Conservation (phyloP, 805 yeast genomes). For the Monosporozyma siamensis region DNA sequence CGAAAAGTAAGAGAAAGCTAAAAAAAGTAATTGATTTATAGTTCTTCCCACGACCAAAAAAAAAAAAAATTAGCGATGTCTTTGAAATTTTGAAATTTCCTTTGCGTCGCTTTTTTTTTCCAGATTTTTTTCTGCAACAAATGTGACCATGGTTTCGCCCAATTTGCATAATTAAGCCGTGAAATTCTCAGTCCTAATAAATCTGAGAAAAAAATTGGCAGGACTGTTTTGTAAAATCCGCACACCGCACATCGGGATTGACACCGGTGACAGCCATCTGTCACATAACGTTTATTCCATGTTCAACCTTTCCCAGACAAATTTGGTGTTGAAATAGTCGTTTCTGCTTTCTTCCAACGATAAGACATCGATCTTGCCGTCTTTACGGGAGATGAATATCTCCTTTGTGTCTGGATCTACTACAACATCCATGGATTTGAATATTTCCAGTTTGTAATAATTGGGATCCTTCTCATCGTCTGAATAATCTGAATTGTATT, state of each 20-base stretch:
- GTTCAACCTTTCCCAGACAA: constrained; percentile 56
- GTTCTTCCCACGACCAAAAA: not conserved
- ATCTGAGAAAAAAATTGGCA: not conserved
- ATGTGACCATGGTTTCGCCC: constrained; percentile 22
- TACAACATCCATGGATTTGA: constrained; percentile 49
- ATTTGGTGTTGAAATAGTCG: constrained; percentile 62
- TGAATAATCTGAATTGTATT: not conserved
- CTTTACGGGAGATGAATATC: constrained; percentile 35
- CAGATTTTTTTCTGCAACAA: constrained; percentile 14
- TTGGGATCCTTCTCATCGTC: constrained; percentile 12
- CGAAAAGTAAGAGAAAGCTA: constrained; percentile 1
- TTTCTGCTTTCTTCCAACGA: constrained; percentile 46
- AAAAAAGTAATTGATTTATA: not conserved
- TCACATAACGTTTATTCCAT: not conserved
- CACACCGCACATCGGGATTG: too few relatives aligned
- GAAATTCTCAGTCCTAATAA: constrained; percentile 14
- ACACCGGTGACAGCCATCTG: too few relatives aligned
- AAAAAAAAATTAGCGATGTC: constrained; percentile 3
- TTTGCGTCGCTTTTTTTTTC: constrained; percentile 10
- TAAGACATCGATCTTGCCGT: constrained; percentile 40
- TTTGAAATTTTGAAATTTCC: constrained; percentile 1
- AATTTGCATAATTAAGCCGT: constrained; percentile 2
- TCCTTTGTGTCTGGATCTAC: constrained; percentile 36
- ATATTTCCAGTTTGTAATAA: constrained; percentile 46
- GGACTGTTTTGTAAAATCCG: constrained; percentile 1